These are phyloP conservation scores for Hyaloscypha bicolor DNA, from an alignment of 495 filamentous ascomycete species.

Conservation along the genomic window DNA sequence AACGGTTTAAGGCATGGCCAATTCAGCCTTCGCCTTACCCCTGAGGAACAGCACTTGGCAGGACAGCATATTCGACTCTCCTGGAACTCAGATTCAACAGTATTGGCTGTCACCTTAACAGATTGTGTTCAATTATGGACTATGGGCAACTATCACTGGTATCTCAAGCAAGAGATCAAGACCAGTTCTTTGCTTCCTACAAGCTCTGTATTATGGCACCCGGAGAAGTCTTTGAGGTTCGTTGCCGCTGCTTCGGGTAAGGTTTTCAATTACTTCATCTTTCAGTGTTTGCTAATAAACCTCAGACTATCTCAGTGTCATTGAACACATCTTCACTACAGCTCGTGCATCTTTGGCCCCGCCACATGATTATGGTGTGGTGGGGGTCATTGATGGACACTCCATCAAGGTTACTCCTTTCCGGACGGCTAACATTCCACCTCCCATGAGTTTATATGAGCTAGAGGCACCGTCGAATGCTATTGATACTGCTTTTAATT, in stretches of 20 bases:
- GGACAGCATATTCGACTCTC: slow-evolving; percentile 63
- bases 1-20: slow-evolving; percentile 94
- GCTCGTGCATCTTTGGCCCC: slow-evolving; percentile 64
- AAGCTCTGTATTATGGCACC: slow-evolving; percentile 71
- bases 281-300: slow-evolving; percentile 29
- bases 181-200: slow-evolving; percentile 38
- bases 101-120: slow-evolving; percentile 76
- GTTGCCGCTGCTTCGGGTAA: slow-evolving; percentile 43
- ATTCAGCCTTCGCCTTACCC: slow-evolving; percentile 72
- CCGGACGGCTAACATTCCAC: slow-evolving; percentile 80
- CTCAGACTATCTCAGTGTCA: slow-evolving; percentile 54
- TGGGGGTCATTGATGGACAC: slow-evolving; percentile 87
- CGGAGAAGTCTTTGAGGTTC: slow-evolving; percentile 74
- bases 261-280: slow-evolving; percentile 5
- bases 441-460: slow-evolving; percentile 87
- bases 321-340: slow-evolving; percentile 73
- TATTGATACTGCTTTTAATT: slow-evolving; percentile 75
- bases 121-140: slow-evolving; percentile 93
- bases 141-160: slow-evolving; percentile 96
- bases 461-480: slow-evolving; percentile 62
- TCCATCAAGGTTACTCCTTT: slow-evolving; percentile 84
- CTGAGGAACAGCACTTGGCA: slow-evolving; percentile 56
- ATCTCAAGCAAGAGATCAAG: slow-evolving; percentile 89
- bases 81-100: slow-evolving; percentile 92
- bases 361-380: slow-evolving; percentile 78